phyloP scores from a whole-genome alignment of 768 basidiomycete species.

The Serpula lacrymans region DNA sequence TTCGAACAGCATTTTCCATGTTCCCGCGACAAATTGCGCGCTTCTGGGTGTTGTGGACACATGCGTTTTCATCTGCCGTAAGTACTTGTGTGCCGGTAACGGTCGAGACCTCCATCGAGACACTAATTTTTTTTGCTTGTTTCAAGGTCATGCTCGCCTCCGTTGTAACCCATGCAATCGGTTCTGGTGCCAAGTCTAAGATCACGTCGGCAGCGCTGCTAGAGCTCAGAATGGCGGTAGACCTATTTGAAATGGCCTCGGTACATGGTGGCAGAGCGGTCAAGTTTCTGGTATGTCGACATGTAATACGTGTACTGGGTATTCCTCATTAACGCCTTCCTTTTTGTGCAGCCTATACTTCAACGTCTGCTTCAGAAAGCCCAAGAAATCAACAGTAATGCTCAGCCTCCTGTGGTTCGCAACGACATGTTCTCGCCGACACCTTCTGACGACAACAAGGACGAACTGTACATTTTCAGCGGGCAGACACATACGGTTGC shows the following conservation, averaged over 20 bases:
- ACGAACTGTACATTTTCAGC: conserved; percentile 73
- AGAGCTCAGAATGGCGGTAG: conserved; percentile 53
- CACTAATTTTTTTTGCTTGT: conserved; percentile 6
- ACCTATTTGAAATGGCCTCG: conserved; percentile 64
- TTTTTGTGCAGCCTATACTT: conserved; percentile 60
- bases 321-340: conserved; percentile 4
- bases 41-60: conserved; percentile 74
- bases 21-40: conserved; percentile 59
- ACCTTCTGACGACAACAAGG: conserved; percentile 42
- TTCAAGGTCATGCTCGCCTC: conserved; percentile 71
- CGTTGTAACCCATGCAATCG: conserved; percentile 66
- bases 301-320: background rate
- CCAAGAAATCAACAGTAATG: conserved; percentile 46
- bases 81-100: no score
- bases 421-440: conserved; percentile 62
- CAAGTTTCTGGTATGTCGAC: conserved; percentile 59
- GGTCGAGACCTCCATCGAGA: background rate
- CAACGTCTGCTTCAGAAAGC: conserved; percentile 61
- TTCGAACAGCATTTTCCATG: conserved; percentile 45
- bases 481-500: conserved; percentile 67
- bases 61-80: conserved; percentile 65
- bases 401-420: conserved; percentile 41
- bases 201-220: conserved; percentile 67
- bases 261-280: conserved; percentile 60
- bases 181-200: conserved; percentile 46